Evolutionary conservation across 2,329 filamentous ascomycete species (phyloP).

Genomic region (Allantophomopsis lycopodina): DNA sequence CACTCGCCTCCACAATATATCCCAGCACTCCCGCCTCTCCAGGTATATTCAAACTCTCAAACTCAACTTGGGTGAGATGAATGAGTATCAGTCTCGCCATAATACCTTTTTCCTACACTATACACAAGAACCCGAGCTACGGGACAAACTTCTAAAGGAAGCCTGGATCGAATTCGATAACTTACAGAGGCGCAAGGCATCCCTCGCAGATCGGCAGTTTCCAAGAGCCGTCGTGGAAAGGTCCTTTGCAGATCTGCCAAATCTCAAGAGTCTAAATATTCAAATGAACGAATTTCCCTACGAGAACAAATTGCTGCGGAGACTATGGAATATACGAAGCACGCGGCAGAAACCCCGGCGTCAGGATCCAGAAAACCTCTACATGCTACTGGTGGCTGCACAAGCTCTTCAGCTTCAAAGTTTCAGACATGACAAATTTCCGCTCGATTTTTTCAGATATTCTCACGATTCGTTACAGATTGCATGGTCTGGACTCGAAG

Average conservation of each 20-base stretch:
- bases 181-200: constrained; percentile 15
- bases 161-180: constrained; percentile 16
- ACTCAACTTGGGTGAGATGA: constrained; percentile 14
- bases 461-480: no score
- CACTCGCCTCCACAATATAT: constrained; percentile 8
- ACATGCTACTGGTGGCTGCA: constrained; percentile 7
- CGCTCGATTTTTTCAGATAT: constrained; percentile 15
- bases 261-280: constrained; percentile 10
- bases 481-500: no score
- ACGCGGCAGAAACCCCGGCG: constrained; percentile 9
- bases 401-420: constrained; percentile 3
- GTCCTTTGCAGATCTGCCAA: constrained; percentile 8
- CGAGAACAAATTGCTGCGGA: constrained; percentile 5
- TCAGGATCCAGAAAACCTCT: constrained; percentile 10
- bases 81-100: constrained; percentile 16
- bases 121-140: constrained; percentile 11
- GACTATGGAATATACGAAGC: constrained; percentile 13
- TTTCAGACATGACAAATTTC: constrained; percentile 13
- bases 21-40: constrained; percentile 10
- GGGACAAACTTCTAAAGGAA: constrained; percentile 14
- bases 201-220: constrained; percentile 2
- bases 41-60: constrained; percentile 6
- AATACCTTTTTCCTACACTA: constrained; percentile 16
- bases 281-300: constrained; percentile 10
- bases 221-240: no score